Conservation (phyloP, 2,329 filamentous ascomycete genomes). For the Claviceps sorghi region DNA sequence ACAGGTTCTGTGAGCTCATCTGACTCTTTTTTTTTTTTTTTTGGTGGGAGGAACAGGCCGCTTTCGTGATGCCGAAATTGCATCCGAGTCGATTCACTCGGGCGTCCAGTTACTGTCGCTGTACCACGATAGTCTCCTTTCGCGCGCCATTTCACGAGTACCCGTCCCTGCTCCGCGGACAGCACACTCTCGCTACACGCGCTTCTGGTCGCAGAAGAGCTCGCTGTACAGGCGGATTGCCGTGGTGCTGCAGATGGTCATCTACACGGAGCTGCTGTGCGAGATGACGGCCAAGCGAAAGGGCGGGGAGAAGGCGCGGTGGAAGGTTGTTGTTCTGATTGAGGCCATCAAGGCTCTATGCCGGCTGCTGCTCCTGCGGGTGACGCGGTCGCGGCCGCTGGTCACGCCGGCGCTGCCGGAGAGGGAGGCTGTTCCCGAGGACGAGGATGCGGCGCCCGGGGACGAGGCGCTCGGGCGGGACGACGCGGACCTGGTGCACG, state of each 20-base stretch:
- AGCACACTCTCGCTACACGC: conserved; percentile 51
- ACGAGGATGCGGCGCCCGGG: conserved; percentile 26
- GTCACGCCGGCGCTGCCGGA: conserved; percentile 76
- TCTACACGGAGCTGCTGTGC: conserved; percentile 91
- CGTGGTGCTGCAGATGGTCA: conserved; percentile 71
- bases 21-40: not conserved
- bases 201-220: conserved; percentile 48
- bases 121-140: conserved; percentile 81
- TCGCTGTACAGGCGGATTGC: conserved; percentile 68
- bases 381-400: conserved; percentile 71
- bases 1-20: no score
- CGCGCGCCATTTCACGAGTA: conserved; percentile 46
- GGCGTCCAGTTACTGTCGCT: conserved; percentile 79
- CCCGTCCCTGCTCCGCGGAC: conserved; percentile 38
- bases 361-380: conserved; percentile 60
- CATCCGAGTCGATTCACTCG: conserved; percentile 83
- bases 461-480: conserved; percentile 17
- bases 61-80: conserved; percentile 84
- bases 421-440: conserved; percentile 57
- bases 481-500: conserved; percentile 28
- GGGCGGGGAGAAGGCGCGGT: conserved; percentile 63
- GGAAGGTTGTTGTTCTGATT: conserved; percentile 74
- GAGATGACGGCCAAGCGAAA: conserved; percentile 90
- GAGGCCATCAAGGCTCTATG: conserved; percentile 81
- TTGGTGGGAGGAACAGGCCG: no score